Evolutionary conservation across 495 filamentous ascomycete genomes (phyloP).

Genomic region (Talaromyces adpressus): DNA sequence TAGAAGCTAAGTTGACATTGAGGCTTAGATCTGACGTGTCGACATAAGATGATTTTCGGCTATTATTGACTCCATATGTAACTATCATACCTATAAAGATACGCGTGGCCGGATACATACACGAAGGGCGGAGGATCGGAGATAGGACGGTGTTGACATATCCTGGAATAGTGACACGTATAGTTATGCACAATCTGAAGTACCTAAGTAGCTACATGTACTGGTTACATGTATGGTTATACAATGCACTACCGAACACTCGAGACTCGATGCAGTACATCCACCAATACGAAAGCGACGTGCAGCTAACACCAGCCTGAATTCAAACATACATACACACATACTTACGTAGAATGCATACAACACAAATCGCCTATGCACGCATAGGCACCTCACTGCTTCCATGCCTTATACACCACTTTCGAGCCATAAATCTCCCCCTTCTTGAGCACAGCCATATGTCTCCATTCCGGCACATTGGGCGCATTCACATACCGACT

Average conservation of each 20-base stretch:
- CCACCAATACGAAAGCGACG: neutral
- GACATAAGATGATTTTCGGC: neutral
- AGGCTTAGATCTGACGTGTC: neutral
- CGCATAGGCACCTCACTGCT: slow-evolving; percentile 23
- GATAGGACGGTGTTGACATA: neutral
- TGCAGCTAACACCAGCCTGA: no score
- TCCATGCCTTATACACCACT: slow-evolving; percentile 68
- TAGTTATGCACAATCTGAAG: no score
- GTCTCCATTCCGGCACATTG: slow-evolving; percentile 72
- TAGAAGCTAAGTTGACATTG: neutral
- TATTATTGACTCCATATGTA: neutral
- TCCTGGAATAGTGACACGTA: no score
- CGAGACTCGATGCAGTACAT: neutral
- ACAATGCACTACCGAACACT: neutral
- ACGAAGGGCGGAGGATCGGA: neutral
- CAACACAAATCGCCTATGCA: neutral
- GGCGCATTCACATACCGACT: slow-evolving; percentile 83
- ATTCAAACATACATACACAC: neutral
- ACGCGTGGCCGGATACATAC: neutral
- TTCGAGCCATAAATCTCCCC: slow-evolving; percentile 65
- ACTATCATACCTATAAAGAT: neutral
- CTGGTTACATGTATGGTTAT: neutral
- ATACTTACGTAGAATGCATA: neutral
- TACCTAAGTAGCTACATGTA: neutral
- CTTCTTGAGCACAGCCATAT: slow-evolving; percentile 62